These are phyloP conservation scores for Mortierella sp. DNA, from an alignment of 371 early-diverging fungal genomes.

Conservation along the genomic window DNA sequence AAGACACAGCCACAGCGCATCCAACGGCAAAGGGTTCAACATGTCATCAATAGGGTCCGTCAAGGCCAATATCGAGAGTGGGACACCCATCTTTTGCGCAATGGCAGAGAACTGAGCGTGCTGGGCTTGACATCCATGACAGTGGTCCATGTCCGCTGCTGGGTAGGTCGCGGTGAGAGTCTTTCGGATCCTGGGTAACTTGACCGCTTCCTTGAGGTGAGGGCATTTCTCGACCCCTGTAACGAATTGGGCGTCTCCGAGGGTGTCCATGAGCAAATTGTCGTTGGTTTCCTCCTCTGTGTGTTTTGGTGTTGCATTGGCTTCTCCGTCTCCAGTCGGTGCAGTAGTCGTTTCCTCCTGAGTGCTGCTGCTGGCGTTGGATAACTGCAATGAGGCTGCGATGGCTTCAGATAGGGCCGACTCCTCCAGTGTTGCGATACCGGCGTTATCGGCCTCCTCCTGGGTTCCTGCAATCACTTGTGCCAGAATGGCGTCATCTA, in stretches of 20 bases:
- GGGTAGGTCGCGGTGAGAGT: not conserved
- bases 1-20: conserved; percentile 42
- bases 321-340: not conserved
- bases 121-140: not conserved
- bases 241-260: not conserved
- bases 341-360: not conserved
- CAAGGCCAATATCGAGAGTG: not conserved
- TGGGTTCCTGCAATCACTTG: conserved; percentile 19
- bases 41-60: not conserved
- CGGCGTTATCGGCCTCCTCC: conserved; percentile 14
- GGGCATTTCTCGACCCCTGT: conserved; percentile 16
- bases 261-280: not conserved
- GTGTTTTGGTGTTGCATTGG: not conserved
- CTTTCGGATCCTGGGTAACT: conserved; percentile 2
- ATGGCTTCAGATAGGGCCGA: conserved; percentile 23
- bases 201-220: conserved; percentile 15
- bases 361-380: not conserved
- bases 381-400: conserved; percentile 22
- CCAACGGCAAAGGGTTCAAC: conserved; percentile 8
- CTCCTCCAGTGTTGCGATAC: conserved; percentile 19
- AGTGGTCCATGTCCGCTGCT: conserved; percentile 15
- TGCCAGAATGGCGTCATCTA: conserved; percentile 34
- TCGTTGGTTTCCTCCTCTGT: not conserved
- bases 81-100: not conserved
- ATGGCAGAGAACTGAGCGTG: not conserved